A percentile compares a stretch with the other conserved stretches of the same genome.
Evolutionary conservation across 768 basidiomycete species (phyloP).

Genomic region (Gyrodon lividus): DNA sequence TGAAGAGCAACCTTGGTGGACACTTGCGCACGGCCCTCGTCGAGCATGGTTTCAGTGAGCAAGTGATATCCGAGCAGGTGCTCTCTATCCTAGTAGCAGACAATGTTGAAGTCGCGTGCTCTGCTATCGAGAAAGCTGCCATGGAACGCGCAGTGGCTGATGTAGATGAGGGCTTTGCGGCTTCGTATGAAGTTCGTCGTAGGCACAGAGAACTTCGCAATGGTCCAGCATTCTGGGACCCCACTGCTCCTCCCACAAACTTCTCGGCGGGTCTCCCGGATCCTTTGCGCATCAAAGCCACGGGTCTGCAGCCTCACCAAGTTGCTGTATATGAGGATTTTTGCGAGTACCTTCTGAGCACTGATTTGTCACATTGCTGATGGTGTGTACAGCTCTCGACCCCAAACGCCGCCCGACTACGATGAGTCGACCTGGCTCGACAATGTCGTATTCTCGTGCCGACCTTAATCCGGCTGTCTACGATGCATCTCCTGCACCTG

Average conservation of each 20-base stretch:
- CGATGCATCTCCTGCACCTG: conserved; percentile 62
- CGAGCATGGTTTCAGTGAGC: conserved; percentile 89
- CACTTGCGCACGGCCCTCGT: conserved; percentile 81
- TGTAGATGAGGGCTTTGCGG: conserved; percentile 84
- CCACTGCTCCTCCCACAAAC: conserved; percentile 64
- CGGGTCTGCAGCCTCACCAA: conserved; percentile 81
- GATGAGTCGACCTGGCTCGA: conserved; percentile 68
- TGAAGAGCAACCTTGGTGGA: conserved; percentile 86
- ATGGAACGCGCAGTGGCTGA: conserved; percentile 94
- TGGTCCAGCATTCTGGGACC: conserved; percentile 88
- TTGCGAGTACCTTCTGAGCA: conserved; percentile 41
- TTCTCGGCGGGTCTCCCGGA: conserved; percentile 81
- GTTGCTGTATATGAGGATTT: conserved; percentile 95
- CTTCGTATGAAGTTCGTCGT: conserved; percentile 80
- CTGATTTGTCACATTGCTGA: conserved; percentile 12
- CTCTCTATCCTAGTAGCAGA: conserved; percentile 80
- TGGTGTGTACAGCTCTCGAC: conserved; percentile 44
- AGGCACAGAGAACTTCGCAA: conserved; percentile 82
- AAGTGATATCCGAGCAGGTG: conserved; percentile 81
- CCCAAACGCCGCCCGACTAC: conserved; percentile 49
- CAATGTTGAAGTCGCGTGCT: conserved; percentile 91
- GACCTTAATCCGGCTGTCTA: conserved; percentile 49
- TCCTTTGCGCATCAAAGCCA: conserved; percentile 78
- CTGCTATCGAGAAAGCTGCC: conserved; percentile 94
- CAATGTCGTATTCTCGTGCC: conserved; percentile 59